Percentiles rank a stretch among this genome's conserved stretches.
phyloP scores from a whole-genome alignment of 2,329 filamentous ascomycete species.

The Xylogone sp. region DNA sequence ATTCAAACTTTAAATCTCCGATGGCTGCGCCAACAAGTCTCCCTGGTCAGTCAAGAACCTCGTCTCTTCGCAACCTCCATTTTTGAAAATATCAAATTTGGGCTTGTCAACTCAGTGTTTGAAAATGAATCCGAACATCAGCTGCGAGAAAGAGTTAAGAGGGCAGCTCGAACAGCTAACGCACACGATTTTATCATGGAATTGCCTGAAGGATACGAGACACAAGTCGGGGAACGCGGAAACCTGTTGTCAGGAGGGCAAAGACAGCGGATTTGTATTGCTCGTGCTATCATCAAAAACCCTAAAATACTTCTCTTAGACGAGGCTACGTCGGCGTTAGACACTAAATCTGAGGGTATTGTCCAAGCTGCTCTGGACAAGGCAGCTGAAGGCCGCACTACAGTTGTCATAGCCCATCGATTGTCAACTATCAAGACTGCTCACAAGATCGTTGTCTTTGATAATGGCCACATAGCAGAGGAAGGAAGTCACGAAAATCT shows the following conservation, averaged over 20 bases:
- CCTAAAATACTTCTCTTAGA: slow-evolving; percentile 88
- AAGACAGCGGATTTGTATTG: slow-evolving; percentile 91
- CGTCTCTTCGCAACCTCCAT: slow-evolving; percentile 67
- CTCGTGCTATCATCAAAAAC: slow-evolving; percentile 80
- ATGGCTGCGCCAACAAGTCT: slow-evolving; percentile 62
- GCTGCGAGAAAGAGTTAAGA: slow-evolving; percentile 64
- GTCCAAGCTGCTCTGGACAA: slow-evolving; percentile 87
- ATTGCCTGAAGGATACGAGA: slow-evolving; percentile 83
- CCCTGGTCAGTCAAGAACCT: slow-evolving; percentile 81
- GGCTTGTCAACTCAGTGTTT: slow-evolving; percentile 74
- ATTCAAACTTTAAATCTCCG: slow-evolving; percentile 43
- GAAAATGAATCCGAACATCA: slow-evolving; percentile 65
- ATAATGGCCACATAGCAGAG: slow-evolving; percentile 75
- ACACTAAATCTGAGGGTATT: slow-evolving; percentile 87
- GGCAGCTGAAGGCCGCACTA: slow-evolving; percentile 79
- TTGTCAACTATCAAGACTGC: slow-evolving; percentile 88
- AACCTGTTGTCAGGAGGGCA: slow-evolving; percentile 88
- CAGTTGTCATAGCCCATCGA: slow-evolving; percentile 90
- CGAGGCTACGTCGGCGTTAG: slow-evolving; percentile 86
- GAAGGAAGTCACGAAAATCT: slow-evolving; percentile 81
- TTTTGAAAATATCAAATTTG: slow-evolving; percentile 80
- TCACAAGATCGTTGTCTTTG: slow-evolving; percentile 91
- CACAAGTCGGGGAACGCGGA: slow-evolving; percentile 87
- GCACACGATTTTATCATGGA: slow-evolving; percentile 82
- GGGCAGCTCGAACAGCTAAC: slow-evolving; percentile 82